Evolutionary conservation across 768 basidiomycete genomes (phyloP), one percentile per base, ranked within the genome.

Genomic region (Nidula microcarpa): DNA sequence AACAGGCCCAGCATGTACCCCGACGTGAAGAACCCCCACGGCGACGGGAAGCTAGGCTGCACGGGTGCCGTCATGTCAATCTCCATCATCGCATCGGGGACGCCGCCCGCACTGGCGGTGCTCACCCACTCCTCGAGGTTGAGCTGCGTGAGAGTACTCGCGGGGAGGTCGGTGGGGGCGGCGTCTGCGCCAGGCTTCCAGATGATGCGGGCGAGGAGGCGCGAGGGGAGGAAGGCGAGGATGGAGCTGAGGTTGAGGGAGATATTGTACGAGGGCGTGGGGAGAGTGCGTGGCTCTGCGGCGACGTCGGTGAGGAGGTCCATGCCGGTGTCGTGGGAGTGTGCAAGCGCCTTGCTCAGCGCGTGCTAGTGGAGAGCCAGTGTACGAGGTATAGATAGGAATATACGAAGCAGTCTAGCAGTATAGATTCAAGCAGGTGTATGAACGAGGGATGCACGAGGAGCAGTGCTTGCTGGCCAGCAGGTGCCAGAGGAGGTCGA

Each of bases 1-100:
- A 89, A 66, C 47, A 91, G 66, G 0, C 83, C 87, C 36, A 87
- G 55, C 57, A 86, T 80, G 64, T 91, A 91, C 1, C 85, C 80
- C 13, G 87, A 89, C 0, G 85, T 86, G 52, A 89, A 73, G 71
- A 91, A 91, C 0, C 77, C 83, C 78, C 82, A 86, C 0, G 85
- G 86, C 0, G 83, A 84, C 0, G 85, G 84, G 44, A 85, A 59
- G 54, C 66, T 47, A 43, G 50, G 55, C 35, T 45, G 56, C 14
- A 18, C 16, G 23, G 39, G n/a, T 4, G 39, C n/a, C 8, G 39
- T 10, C 9, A 32, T 13, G 3, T 37, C 16, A 13, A 30, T 11
- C 14, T 35, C 3, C 11, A 17, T 41, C 13, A 14, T 32, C 16
- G n/a, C 30, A 18, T 35, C n/a, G 4, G 18, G 13, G 16, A 6